Evolutionary conservation across 176 grass and related monocot species (phyloP), one percentile per base, ranked within the genome.

Genomic region (Oryza brachyantha): DNA sequence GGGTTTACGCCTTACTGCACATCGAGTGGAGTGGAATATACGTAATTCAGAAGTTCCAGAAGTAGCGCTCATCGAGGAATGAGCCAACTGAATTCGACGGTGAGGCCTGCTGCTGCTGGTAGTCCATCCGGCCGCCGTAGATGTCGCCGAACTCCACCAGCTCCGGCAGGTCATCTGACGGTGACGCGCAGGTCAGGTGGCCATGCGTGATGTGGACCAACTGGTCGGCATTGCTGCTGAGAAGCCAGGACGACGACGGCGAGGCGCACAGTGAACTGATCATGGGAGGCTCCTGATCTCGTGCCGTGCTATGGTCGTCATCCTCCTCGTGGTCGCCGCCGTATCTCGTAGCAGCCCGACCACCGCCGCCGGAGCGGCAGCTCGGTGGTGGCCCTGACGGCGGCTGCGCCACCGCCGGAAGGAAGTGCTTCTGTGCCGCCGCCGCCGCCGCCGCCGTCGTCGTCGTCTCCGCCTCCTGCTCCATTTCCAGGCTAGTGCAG

Each of bases 141-240:
- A 45, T 5, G 19, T 19, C 46, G 10, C 17, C 12, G 63, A 60
- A 36, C 25, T 70, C 81, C 35, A 76, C 28, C 27, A 84, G 46
- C 63, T 36, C 73, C 1, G 64, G 82, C 10, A 84, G 82, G 16
- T 46, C 42, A n/a, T 69, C 64, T 36, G 46, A 19, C 46, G 46
- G 21, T 5, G 73, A n/a, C n/a, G n/a, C n/a, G n/a, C n/a, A n/a
- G n/a, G n/a, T n/a, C n/a, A n/a, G n/a, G n/a, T n/a, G n/a, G n/a
- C n/a, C n/a, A n/a, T n/a, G n/a, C n/a, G n/a, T n/a, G n/a, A n/a
- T n/a, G n/a, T n/a, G n/a, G n/a, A n/a, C n/a, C n/a, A n/a, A n/a
- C n/a, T n/a, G n/a, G n/a, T n/a, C n/a, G n/a, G n/a, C n/a, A n/a
- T n/a, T n/a, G n/a, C n/a, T n/a, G n/a, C n/a, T 22, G 64, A 62